phyloP scores from a whole-genome alignment of 768 basidiomycete species.

The Trametes punicea region DNA sequence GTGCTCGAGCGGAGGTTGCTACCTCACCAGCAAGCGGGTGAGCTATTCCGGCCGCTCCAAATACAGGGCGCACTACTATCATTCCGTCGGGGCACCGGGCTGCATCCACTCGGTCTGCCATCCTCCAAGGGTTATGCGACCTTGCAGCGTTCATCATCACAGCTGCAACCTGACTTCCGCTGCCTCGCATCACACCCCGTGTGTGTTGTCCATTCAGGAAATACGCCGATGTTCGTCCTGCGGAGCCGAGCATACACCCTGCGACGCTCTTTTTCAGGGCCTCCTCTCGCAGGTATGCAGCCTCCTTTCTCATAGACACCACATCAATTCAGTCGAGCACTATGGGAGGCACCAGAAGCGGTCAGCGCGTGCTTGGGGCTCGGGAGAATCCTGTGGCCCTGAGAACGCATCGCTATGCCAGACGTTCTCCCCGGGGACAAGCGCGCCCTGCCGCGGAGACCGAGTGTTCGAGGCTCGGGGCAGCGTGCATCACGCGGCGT shows the following conservation, averaged over 20 bases:
- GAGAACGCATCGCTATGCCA: background rate
- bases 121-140: background rate
- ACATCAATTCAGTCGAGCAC: background rate
- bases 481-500: background rate
- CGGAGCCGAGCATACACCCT: slow-evolving; percentile 3
- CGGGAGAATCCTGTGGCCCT: background rate
- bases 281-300: background rate
- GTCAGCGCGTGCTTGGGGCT: background rate
- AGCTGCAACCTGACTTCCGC: background rate
- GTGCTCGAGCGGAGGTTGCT: background rate
- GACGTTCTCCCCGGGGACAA: too few relatives aligned
- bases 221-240: slow-evolving; percentile 1
- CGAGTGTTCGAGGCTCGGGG: too few relatives aligned
- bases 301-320: background rate
- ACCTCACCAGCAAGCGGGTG: background rate
- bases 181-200: background rate
- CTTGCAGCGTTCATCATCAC: background rate
- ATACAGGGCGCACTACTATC: background rate
- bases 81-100: slow-evolving; percentile 13
- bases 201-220: background rate
- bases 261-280: background rate
- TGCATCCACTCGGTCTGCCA: background rate
- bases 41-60: slow-evolving; percentile 11
- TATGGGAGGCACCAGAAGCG: background rate
- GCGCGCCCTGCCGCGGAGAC: too few relatives aligned